phyloP scores from a whole-genome alignment of 176 grass and related monocot species.

The Leersia perrieri region DNA sequence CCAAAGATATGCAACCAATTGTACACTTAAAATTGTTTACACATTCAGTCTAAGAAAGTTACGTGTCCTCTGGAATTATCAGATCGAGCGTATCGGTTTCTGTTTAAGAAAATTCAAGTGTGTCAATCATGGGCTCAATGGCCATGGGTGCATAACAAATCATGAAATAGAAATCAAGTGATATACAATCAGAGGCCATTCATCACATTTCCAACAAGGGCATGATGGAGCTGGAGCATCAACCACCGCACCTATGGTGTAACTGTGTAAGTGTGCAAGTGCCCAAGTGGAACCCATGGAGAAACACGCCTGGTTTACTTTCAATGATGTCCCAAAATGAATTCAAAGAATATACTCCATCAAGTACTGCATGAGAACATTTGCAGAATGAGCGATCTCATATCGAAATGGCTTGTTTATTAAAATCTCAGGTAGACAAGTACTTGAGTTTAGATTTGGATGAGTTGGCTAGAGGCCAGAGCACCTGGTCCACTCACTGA shows the following conservation, averaged over 20 bases:
- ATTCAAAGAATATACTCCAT: neutral
- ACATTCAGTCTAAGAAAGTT: neutral
- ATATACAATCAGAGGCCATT: neutral
- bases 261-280: neutral
- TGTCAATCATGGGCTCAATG: neutral
- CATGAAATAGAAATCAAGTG: neutral
- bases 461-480: neutral
- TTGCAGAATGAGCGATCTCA: neutral
- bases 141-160: constrained; percentile 1
- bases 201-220: constrained; percentile 11
- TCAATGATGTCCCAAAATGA: neutral
- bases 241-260: constrained; percentile 10
- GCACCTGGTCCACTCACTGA: neutral
- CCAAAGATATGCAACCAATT: neutral
- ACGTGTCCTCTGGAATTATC: neutral
- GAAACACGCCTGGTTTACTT: neutral
- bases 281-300: constrained; percentile 10
- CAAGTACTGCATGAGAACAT: neutral
- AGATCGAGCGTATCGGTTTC: neutral
- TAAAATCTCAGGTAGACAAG: neutral
- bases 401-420: neutral
- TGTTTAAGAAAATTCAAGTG: neutral
- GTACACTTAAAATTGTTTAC: neutral
- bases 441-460: neutral
- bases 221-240: neutral